Base-by-base conservation (phyloP, 1,284 basidiomycete species). In the Exobasidium cylindrosporum region DNA sequence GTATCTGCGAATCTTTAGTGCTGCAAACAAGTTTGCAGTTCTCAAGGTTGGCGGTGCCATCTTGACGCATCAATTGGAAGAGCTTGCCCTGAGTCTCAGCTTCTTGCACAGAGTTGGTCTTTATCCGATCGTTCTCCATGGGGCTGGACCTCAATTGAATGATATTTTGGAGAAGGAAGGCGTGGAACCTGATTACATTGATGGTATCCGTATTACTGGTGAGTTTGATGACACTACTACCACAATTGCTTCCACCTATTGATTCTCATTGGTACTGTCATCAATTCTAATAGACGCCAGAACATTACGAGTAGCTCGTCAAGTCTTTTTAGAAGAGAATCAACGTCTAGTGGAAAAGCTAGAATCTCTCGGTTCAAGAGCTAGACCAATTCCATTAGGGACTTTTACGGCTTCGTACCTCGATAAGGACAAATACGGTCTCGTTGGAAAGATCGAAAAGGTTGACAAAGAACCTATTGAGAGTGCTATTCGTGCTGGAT, bases 151-250 rank as follows among this genome's bases (percentile, higher is more conserved):
- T 10, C 77, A 79, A 67, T 71, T 79, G 45, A 79, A 79, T 57
- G 76, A 78, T 44, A 73, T 79, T n/a, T 68, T 79, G 24, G 77
- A 79, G 64, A 68, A 72, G 54, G 77, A 78, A 59, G 77, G 77
- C 17, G 74, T 79, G 11, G 75, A 72, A 61, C 77, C 77, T 32
- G 77, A 79, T 68, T 79, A 79, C 67, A 75, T 72, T 23, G 77
- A 79, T 57, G 77, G 77, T 44, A 79, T 79, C 53, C 76, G 77
- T n/a, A 79, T 79, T 66, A 79, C 77, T 55, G 64, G 63, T 65
- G 45, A 59, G 63, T 65, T 13, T n/a, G n/a, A n/a, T n/a, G 21
- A 26, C 87, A 91, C 54, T 89, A 96, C 56, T 94, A 93, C 4
- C 85, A 45, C 43, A n/a, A n/a, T 45, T 21, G n/a, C n/a, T n/a